phyloP scores from a whole-genome alignment of 805 yeast genomes.

The Candida broadrunensis region DNA sequence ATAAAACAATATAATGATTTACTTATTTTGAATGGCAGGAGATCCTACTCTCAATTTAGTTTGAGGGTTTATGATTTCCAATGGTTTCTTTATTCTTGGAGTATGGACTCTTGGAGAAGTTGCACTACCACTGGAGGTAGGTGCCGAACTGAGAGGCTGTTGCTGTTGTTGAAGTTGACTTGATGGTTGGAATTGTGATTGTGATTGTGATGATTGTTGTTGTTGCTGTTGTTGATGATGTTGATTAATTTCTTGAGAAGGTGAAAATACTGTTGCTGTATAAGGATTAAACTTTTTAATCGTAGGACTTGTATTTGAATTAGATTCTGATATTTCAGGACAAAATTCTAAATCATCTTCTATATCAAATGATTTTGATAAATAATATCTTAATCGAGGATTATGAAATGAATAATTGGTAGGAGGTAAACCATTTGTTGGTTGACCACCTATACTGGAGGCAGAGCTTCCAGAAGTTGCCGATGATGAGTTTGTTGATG shows the following conservation, averaged over 20 bases:
- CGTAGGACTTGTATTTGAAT: slow-evolving; percentile 23
- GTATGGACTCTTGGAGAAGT: slow-evolving; percentile 48
- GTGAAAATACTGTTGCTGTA: slow-evolving; percentile 61
- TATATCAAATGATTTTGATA: slow-evolving; percentile 57
- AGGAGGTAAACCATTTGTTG: slow-evolving; percentile 5
- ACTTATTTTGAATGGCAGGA: slow-evolving; percentile 32
- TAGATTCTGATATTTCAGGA: slow-evolving; percentile 50
- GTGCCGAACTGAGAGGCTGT: slow-evolving; percentile 1
- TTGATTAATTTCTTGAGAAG: slow-evolving; percentile 33
- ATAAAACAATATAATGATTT: neutral
- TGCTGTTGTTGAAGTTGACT: slow-evolving; percentile 16
- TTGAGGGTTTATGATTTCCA: slow-evolving; percentile 62
- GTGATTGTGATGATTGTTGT: slow-evolving; percentile 16
- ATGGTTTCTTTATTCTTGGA: slow-evolving; percentile 56
- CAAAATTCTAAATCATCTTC: slow-evolving; percentile 67
- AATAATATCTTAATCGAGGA: slow-evolving; percentile 53
- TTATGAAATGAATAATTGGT: slow-evolving; percentile 33
- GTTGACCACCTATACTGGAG: neutral
- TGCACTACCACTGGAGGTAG: slow-evolving; percentile 7
- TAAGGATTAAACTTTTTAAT: slow-evolving; percentile 63
- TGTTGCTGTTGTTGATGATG: slow-evolving; percentile 12
- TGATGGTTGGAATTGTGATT: slow-evolving; percentile 10
- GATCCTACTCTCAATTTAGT: slow-evolving; percentile 56
- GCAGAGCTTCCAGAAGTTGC: neutral
- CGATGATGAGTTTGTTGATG: neutral